phyloP scores from a whole-genome alignment of 2,329 filamentous ascomycete genomes.

The Decorospora gaudefroyi region DNA sequence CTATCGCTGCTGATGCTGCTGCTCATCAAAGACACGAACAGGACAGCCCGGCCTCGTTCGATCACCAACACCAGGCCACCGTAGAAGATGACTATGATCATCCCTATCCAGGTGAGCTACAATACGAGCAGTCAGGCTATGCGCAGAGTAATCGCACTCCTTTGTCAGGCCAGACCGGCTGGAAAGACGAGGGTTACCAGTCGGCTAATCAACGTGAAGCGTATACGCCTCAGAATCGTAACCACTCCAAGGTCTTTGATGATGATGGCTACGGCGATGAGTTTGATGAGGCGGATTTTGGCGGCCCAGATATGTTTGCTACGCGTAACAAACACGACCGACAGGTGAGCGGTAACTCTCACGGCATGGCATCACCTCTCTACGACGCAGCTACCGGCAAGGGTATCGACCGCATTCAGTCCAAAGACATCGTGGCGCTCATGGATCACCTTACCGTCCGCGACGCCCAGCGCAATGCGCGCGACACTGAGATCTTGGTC shows the following conservation, averaged over 20 bases:
- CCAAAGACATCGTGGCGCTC: conserved; percentile 91
- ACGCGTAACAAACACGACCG: conserved; percentile 59
- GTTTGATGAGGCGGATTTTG: conserved; percentile 50
- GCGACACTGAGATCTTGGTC: conserved; percentile 94
- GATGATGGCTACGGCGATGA: conserved; percentile 62
- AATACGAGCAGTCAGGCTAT: conserved; percentile 41
- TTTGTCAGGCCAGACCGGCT: conserved; percentile 59
- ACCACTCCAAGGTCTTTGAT: conserved; percentile 57
- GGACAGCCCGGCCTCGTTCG: conserved; percentile 31
- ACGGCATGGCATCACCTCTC: conserved; percentile 85
- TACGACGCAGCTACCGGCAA: conserved; percentile 88
- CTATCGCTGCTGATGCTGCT: conserved; percentile 59
- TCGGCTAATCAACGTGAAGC: conserved; percentile 68
- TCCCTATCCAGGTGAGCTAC: conserved; percentile 41
- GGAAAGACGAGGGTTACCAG: conserved; percentile 85
- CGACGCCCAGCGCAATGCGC: conserved; percentile 92
- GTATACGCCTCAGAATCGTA: conserved; percentile 51
- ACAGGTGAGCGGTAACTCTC: conserved; percentile 85
- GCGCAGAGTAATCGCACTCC: conserved; percentile 40
- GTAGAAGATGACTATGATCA: conserved; percentile 47
- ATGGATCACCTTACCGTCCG: conserved; percentile 99
- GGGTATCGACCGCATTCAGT: conserved; percentile 89
- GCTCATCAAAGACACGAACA: conserved; percentile 49
- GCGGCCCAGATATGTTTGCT: conserved; percentile 52
- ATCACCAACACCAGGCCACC: conserved; percentile 42